Base-by-base conservation (phyloP, 345 rosid species). In the Populus nigra region DNA sequence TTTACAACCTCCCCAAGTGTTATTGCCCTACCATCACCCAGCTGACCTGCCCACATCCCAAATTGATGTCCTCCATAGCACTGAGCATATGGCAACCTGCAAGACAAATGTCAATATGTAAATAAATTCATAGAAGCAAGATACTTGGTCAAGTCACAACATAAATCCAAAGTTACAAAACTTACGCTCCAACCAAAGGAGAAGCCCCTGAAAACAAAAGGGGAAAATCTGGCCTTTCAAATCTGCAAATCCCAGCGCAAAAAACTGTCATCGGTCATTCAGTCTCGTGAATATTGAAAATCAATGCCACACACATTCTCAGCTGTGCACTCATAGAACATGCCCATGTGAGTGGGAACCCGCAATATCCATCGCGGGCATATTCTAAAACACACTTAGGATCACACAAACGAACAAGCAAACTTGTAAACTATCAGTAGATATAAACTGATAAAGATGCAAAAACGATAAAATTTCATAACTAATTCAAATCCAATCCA, bases 21-120 rank as follows among this genome's bases (percentile, higher is more conserved):
- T 67, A 96, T 92, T 80, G 98, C 99, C 77, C 99, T 90, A 36
- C 99, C 99, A 83, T 96, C 99, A 81, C 99, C 99, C 59, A 96
- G 86, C 84, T 96, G 99, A 84, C 98, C 98, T 71, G 98, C 99
- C 99, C 98, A 96, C 87, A 80, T 89, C 71, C 99, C 97, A 87
- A 96, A 96, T 76, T 93, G 98, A 84, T 96, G 97, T 73, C 98
- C 99, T 80, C 98, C 99, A 78, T 96, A 96, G 84, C 96, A 91
- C 71, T 93, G 98, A 65, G 98, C 95, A 83, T 91, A 96, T 11
- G 99, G 87, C 83, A 90, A 77, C 75, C 99, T 93, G 85, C 63
- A 61, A 81, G 66, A 31, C n/a, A 81, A 10, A 15, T 72, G 68
- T 5, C 15, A 36, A 33, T 23, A 43, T 23, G 23, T 36, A 45